phyloP scores from a whole-genome alignment of 2,329 filamentous ascomycete species.

The Aureobasidium leucospermi region DNA sequence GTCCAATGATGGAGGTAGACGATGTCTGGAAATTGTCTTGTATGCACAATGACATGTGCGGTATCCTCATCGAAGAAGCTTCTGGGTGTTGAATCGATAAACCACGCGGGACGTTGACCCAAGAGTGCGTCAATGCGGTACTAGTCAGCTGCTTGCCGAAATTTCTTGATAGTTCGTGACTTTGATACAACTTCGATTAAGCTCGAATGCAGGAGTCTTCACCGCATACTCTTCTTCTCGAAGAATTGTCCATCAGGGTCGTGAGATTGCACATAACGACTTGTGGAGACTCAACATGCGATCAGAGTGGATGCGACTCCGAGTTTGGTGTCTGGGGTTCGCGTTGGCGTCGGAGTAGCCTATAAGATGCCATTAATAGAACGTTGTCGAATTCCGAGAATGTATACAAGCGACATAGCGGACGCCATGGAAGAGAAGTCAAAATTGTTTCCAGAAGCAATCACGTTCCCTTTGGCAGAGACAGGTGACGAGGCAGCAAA shows the following conservation, averaged over 20 bases:
- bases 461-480: background rate
- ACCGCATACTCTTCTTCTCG: background rate
- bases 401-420: background rate
- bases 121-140: constrained; percentile 5
- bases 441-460: background rate
- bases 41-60: background rate
- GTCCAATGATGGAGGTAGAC: background rate
- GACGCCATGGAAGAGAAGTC: background rate
- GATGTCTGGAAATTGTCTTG: background rate
- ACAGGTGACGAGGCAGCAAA: background rate
- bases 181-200: background rate
- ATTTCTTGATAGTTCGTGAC: constrained; percentile 3
- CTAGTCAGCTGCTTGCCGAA: background rate
- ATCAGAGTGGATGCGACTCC: background rate
- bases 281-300: background rate
- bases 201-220: background rate
- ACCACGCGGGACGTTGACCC: constrained; percentile 1
- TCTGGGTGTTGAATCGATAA: constrained; percentile 1
- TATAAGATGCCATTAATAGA: background rate
- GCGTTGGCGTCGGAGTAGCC: background rate
- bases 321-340: background rate
- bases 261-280: background rate
- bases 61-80: background rate
- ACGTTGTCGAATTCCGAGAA: too few relatives aligned
- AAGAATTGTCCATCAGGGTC: background rate